These are phyloP conservation scores for Pinus tabuliformis DNA, from an alignment of 75 land plant species.

Conservation along the genomic window DNA sequence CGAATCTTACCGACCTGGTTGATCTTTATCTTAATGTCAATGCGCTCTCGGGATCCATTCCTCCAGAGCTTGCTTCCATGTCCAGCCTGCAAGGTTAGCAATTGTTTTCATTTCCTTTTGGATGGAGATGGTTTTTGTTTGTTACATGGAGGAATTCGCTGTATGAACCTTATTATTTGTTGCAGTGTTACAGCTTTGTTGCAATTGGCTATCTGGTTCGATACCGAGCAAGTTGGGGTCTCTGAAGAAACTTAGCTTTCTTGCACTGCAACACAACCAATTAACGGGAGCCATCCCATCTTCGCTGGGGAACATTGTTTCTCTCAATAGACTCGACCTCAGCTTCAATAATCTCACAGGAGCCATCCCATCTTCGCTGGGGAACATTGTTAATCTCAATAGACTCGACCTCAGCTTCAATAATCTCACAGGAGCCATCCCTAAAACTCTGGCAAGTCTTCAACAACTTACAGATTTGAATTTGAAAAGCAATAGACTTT, in stretches of 20 bases:
- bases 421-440: conserved; percentile 27
- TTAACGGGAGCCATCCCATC: conserved; percentile 24
- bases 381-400: conserved; percentile 9
- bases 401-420: conserved; percentile 29
- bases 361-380: conserved; percentile 27
- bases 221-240: conserved; percentile 19
- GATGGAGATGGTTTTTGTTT: neutral
- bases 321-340: conserved; percentile 20
- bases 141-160: neutral
- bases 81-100: conserved; percentile 37
- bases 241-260: conserved; percentile 15
- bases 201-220: conserved; percentile 20
- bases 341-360: conserved; percentile 29
- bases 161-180: neutral
- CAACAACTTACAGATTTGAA: conserved; percentile 24
- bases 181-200: conserved; percentile 51
- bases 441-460: conserved; percentile 20
- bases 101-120: neutral
- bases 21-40: conserved; percentile 43
- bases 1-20: conserved; percentile 19
- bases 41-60: conserved; percentile 32
- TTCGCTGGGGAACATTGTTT: conserved; percentile 18
- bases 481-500: conserved; percentile 28
- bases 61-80: conserved; percentile 31
- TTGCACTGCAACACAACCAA: conserved; percentile 21